Evolutionary conservation across 1,139 yeast genomes (phyloP), one percentile per base, ranked within the genome.

Genomic region (Nakaseomyces sp.): DNA sequence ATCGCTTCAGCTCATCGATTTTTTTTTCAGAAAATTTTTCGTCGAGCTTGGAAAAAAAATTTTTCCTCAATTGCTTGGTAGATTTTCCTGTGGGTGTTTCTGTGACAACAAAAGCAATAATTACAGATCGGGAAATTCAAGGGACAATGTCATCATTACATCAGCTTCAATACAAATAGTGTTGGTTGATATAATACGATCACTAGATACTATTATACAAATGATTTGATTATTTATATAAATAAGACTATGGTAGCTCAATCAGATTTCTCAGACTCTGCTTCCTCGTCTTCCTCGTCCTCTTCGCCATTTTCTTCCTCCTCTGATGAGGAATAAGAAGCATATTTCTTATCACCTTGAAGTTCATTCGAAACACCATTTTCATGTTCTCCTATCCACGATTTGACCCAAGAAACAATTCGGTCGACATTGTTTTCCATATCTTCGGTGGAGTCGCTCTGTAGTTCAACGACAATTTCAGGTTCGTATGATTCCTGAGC

Each of bases 381-480:
- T 29, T 71, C 67, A 51, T 76, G 70, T 51, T 72, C 70, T 20
- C 65, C 58, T 24, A 70, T 61, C 97, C 97, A 91, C 53, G 74
- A 73, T 41, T 73, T 71, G 20, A 74, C 71, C 98, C 98, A 91
- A 6, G 72, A 73, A 0, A 65, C 68, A 10, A 91, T 74, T 52
- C 97, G 72, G 18, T 76, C 83, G 9, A 87, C 85, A 56, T 91
- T 91, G 15, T 74, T 74, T 46, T 84, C 94, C 73, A 87, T 74
- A 40, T 88, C 81, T 42, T 84, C 93, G 5, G 77, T 79, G 19
- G 71, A 64, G 58, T 89, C 79, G 46, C 95, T 83, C 35, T 66
- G 68, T 52, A 91, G 71, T 55, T 83, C 94, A 43, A 91, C 84
- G 32, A 93, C 93, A 20, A 88, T 78, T 48, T 83, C 86, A 24